These are phyloP conservation scores for Myochromella boudieri DNA, from an alignment of 768 basidiomycete genomes.

Conservation along the genomic window DNA sequence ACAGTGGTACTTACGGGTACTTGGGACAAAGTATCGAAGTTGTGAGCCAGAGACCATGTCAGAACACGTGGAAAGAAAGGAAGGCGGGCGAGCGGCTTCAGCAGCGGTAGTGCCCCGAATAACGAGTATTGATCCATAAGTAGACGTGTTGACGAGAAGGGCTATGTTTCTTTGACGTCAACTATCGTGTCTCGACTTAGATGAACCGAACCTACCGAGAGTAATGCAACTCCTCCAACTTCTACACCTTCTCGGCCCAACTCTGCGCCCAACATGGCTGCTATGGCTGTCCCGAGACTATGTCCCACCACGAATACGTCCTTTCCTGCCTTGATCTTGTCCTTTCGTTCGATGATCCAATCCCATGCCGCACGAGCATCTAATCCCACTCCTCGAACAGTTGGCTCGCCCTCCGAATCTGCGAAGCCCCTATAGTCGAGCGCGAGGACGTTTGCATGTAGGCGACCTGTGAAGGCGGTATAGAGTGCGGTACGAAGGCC, in stretches of 20 bases:
- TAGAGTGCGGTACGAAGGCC: slow-evolving; percentile 53
- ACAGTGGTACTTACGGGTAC: slow-evolving; percentile 45
- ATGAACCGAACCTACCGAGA: slow-evolving; percentile 35
- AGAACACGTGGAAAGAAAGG: slow-evolving; percentile 64
- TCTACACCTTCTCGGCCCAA: slow-evolving; percentile 43
- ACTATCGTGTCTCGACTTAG: not conserved
- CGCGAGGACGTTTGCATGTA: slow-evolving; percentile 59
- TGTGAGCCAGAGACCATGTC: slow-evolving; percentile 51
- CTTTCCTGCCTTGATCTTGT: slow-evolving; percentile 38
- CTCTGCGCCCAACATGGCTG: slow-evolving; percentile 40
- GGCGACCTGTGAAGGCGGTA: slow-evolving; percentile 45
- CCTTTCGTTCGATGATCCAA: slow-evolving; percentile 54
- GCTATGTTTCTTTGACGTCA: slow-evolving; percentile 22
- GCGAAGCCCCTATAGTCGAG: slow-evolving; percentile 79
- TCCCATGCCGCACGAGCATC: slow-evolving; percentile 68
- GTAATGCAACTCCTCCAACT: slow-evolving; percentile 48
- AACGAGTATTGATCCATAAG: slow-evolving; percentile 69
- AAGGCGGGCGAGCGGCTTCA: slow-evolving; percentile 67
- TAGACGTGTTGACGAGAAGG: slow-evolving; percentile 56
- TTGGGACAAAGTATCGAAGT: slow-evolving; percentile 62
- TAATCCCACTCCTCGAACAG: slow-evolving; percentile 52
- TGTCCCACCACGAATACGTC: slow-evolving; percentile 69
- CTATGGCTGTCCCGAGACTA: slow-evolving; percentile 76
- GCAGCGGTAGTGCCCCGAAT: slow-evolving; percentile 62
- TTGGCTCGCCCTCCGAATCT: slow-evolving; percentile 65